Evolutionary conservation across 306 rosid genomes (phyloP), one percentile per base, ranked within the genome.

Genomic region (Aeschynomene evenia): DNA sequence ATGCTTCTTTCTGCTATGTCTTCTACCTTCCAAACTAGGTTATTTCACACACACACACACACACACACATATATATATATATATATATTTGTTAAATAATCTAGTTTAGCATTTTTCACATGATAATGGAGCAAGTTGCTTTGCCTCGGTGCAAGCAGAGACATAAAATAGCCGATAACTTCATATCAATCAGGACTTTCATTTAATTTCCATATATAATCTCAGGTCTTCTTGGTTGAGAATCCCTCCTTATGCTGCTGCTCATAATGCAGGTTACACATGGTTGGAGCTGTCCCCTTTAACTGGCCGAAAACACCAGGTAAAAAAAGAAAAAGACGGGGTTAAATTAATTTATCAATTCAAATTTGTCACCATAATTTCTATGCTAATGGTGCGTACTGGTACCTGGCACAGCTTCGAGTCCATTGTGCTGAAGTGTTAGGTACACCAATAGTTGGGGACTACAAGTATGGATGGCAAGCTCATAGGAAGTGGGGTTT

Each of bases 271-370:
- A 94, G 98, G 97, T 55, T 94, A 43, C 68, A 71, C 97, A 46
- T 94, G 98, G 98, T 76, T 94, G 77, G 97, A 94, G 85, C 77
- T 94, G 66, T 84, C 85, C 55, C 98, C 96, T 65, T 79, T 88
- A 64, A 94, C 97, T 6, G 96, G 98, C 58, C 86, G 97, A 84
- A 94, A 94, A 79, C 98, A 94, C 85, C 98, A 94, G 96, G 98
- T 94, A 67, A 55, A 39, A 48, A 13, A 56, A 52, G 29, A 53
- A 59, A 39, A 15, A 45, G 6, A n/a, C 0, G 13, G 55, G 48
- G 45, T 54, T 13, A 34, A 54, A 13, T 68, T 16, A 33, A 40
- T 2, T 53, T 73, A 56, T 36, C 12, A 36, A 34, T 40, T 60
- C 51, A 71, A 22, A 26, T 34, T 67, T 28, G 26, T 55, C 39